These are phyloP conservation scores for Plectosphaerella sp. DNA, from an alignment of 2,329 filamentous ascomycete genomes.

Conservation along the genomic window DNA sequence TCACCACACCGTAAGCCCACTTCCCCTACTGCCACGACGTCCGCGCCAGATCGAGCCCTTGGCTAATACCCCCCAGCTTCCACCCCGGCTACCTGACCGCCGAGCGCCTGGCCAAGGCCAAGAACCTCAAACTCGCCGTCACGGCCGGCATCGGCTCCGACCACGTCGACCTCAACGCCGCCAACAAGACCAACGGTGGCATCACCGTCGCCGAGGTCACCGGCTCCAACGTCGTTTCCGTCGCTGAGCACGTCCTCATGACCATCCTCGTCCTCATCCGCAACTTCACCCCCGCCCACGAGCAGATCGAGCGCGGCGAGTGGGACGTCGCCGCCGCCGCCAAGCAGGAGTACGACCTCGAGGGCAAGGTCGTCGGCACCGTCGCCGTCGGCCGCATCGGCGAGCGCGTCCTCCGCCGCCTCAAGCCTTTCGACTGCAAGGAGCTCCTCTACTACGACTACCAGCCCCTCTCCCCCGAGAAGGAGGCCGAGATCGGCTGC, in stretches of 20 bases:
- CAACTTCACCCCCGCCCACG: slow-evolving; percentile 98
- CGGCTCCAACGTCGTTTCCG: slow-evolving; percentile 96
- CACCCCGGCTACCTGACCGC: slow-evolving; percentile 97
- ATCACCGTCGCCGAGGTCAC: slow-evolving; percentile 97
- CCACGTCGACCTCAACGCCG: slow-evolving; percentile 93
- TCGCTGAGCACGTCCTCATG: slow-evolving; percentile 99
- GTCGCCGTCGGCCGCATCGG: slow-evolving; percentile 97
- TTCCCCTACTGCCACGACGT: too few relatives aligned
- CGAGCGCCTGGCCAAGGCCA: slow-evolving; percentile 93
- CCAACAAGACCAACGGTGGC: slow-evolving; percentile 97
- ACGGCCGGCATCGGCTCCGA: slow-evolving; percentile 98
- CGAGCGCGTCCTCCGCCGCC: slow-evolving; percentile 91
- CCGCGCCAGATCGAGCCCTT: too few relatives aligned
- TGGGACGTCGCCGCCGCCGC: slow-evolving; percentile 95
- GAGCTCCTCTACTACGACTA: slow-evolving; percentile 99
- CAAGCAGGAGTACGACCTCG: slow-evolving; percentile 98
- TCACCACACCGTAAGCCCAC: slow-evolving; percentile 82
- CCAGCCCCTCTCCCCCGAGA: slow-evolving; percentile 82
- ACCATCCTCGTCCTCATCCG: slow-evolving; percentile 93
- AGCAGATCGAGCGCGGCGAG: slow-evolving; percentile 82
- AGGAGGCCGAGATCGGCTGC: slow-evolving; percentile 94
- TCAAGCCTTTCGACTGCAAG: slow-evolving; percentile 99
- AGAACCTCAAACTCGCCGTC: slow-evolving; percentile 97
- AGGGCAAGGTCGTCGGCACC: slow-evolving; percentile 96
- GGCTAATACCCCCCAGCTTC: slow-evolving; percentile 59